Evolutionary conservation across 495 filamentous ascomycete genomes (phyloP), one percentile per base, ranked within the genome.

Genomic region (Penicillium subrubescens): DNA sequence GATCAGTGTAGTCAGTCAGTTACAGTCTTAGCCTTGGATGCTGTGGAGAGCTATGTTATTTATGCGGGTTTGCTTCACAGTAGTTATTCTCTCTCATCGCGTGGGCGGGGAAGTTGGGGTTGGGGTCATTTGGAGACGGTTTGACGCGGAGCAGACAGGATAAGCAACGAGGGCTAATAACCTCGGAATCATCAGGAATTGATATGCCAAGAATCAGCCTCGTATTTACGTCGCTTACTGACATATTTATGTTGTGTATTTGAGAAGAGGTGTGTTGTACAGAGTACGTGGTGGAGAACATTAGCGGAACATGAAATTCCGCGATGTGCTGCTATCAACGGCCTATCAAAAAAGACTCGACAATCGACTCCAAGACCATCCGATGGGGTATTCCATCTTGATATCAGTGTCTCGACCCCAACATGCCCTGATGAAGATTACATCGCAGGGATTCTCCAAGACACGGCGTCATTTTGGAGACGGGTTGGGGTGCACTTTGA

Each of bases 51-150:
- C 43, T 44, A 10, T 14, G 8, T 21, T 44, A 8, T 14, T 48
- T 21, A 44, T 48, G 15, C 19, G 25, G 19, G 19, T 25, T 19
- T 11, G 14, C n/a, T n/a, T n/a, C n/a, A 27, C 25, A n/a, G n/a
- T 31, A 8, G 25, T 29, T 52, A 23, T 25, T 48, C 31, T 7
- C 29, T 46, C 44, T 12, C 25, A 48, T 48, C 44, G 44, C 19
- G 12, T 3, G 57, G 53, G 67, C 62, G 68, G 70, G 68, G 65
- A 21, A 60, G 56, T 70, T 64, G 70, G 67, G 52, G 56, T 70
- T 64, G 70, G 67, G 52, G 70, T 70, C 59, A 57, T 21, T 63
- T 62, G 68, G 63, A 61, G 61, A 48, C 8, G 27, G 27, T 33
- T 34, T 12, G 44, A 27, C 54, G 46, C 11, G 44, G 35, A 31